Conservation (phyloP, 257 asterid genomes). For the Pogostemon cablin region DNA sequence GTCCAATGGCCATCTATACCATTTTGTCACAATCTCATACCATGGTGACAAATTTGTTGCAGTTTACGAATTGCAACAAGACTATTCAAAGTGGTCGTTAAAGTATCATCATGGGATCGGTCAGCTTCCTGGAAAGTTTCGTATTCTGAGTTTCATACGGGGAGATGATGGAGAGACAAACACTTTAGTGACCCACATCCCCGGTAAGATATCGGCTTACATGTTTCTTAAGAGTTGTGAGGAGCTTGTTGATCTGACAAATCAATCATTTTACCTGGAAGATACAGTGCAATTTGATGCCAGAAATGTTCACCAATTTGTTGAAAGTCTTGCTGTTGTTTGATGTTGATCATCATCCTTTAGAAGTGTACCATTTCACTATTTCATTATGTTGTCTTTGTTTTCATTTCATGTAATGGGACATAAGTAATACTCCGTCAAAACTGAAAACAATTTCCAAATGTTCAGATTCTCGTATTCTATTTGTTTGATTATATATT, state of each 20-base stretch:
- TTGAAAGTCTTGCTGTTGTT: conserved; percentile 31
- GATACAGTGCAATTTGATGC: conserved; percentile 25
- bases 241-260: conserved; percentile 31
- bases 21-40: conserved; percentile 22
- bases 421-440: no score
- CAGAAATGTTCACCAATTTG: conserved; percentile 23
- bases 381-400: no score
- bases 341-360: neutral
- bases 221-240: conserved; percentile 26
- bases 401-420: no score
- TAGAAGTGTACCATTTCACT: no score
- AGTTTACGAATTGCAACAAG: conserved; percentile 30
- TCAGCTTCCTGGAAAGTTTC: neutral
- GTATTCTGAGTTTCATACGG: conserved; percentile 24
- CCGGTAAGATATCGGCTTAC: conserved; percentile 29
- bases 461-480: no score
- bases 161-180: conserved; percentile 25
- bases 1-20: conserved; percentile 21
- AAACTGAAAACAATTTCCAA: no score
- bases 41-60: conserved; percentile 24
- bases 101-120: conserved; percentile 21
- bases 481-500: no score
- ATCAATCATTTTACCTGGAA: conserved; percentile 26
- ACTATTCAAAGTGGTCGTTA: conserved; percentile 26
- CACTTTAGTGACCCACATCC: conserved; percentile 26